Evolutionary conservation across 192 early-diverging fungal genomes (phyloP), one percentile per base, ranked within the genome.

Genomic region (Backusella parvicylindrica): DNA sequence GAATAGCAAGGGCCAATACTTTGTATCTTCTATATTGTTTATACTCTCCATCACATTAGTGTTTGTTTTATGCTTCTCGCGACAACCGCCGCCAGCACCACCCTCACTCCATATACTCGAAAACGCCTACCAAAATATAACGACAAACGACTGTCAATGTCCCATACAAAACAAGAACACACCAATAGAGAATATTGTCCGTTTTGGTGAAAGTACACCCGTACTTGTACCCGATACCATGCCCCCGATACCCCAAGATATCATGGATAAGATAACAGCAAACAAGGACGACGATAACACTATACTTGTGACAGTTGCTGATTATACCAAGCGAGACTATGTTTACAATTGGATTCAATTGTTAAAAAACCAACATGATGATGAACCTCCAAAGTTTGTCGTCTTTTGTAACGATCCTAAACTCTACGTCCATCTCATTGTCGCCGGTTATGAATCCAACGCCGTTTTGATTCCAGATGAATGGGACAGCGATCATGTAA

Each of bases 301-400:
- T 0, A 32, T 81, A 15, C 53, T 60, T 11, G 73, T 76, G 5
- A 76, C 79, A 11, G 47, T 70, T 8, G 75, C 76, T 41, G 73
- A 73, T 40, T 74, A 81, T 70, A 60, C 65, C 16, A 74, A 74
- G 72, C 36, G 72, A 47, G 68, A 81, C 32, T 70, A 81, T 6
- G 63, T 74, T 2, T 77, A 77, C 67, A 81, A 81, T 40, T 81
- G 79, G 79, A 81, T 81, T n/a, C 53, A 70, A 35, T 74, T 72
- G 8, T 32, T 81, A 33, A 72, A 74, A 12, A 28, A 60, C 21
- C 23, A 60, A 12, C 23, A 60, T 12, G 11, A 12, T 23, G 53
- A 60, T 1, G 53, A 26, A 6, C 26, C 71, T 30, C 26, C 69
- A 0, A 70, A 73, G 37, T 81, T 74, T 47, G 9, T 81, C 3